Conservation (phyloP, 2,329 filamentous ascomycete species). For the Colletotrichum sp. region DNA sequence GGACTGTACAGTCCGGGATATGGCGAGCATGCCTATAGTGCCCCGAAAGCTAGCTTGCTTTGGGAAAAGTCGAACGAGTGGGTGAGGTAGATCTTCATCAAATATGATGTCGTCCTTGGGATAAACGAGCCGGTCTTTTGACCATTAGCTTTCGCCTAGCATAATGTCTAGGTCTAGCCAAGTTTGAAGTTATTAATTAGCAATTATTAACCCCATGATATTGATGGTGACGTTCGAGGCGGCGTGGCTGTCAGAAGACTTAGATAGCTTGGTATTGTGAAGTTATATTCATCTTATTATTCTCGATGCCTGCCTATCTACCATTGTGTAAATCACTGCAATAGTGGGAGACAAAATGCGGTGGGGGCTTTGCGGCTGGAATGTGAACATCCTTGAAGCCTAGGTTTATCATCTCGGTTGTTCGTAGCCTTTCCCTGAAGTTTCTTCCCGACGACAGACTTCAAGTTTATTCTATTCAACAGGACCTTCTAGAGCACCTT, state of each 20-base stretch:
- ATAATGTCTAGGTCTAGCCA: neutral
- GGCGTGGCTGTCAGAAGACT: neutral
- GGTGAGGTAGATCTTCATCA: neutral
- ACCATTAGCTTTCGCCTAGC: neutral
- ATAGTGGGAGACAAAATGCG: neutral
- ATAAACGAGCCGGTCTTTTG: neutral
- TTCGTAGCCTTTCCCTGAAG: neutral
- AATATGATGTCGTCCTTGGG: neutral
- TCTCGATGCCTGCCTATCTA: neutral
- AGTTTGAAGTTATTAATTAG: neutral
- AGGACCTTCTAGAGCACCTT: neutral
- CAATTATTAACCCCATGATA: neutral
- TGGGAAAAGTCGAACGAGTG: neutral
- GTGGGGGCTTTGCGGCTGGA: neutral
- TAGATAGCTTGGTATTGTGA: neutral
- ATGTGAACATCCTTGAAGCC: neutral
- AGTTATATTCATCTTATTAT: neutral
- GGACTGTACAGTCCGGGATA: neutral
- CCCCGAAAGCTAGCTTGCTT: neutral
- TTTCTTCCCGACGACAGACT: neutral
- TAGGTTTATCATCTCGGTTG: neutral
- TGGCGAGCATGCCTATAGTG: neutral
- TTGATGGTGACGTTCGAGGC: neutral
- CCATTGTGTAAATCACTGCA: neutral
- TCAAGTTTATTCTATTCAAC: neutral